These are phyloP conservation scores for Xanthoceras sorbifolium DNA, from an alignment of 345 rosid genomes.

Conservation along the genomic window DNA sequence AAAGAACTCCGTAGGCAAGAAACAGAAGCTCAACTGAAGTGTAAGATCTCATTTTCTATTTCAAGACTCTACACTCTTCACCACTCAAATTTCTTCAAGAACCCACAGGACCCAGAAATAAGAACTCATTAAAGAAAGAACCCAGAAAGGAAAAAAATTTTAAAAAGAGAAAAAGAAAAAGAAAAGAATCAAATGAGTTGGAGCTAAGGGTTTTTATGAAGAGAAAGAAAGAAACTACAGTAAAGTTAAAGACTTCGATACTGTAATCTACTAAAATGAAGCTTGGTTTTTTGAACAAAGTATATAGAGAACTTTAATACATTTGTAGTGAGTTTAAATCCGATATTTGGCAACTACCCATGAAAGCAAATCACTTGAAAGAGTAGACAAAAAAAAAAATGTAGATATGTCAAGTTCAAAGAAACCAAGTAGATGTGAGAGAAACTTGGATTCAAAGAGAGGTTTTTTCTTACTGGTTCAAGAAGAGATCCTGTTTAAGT, in stretches of 20 bases:
- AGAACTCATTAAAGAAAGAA: constrained; percentile 32
- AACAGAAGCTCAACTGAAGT: constrained; percentile 41
- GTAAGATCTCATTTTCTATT: constrained; percentile 43
- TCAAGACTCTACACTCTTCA: constrained; percentile 28
- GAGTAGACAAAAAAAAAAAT: constrained; percentile 18
- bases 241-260: constrained; percentile 21
- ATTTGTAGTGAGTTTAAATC: constrained; percentile 32
- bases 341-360: constrained; percentile 58
- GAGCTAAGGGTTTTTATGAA: constrained; percentile 18
- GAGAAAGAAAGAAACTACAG: constrained; percentile 10
- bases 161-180: not conserved
- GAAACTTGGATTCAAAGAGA: constrained; percentile 84
- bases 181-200: constrained; percentile 26
- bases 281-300: constrained; percentile 6
- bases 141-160: not conserved
- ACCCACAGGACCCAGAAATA: constrained; percentile 20
- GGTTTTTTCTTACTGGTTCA: constrained; percentile 29
- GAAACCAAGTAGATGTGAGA: constrained; percentile 24
- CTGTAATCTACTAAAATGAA: constrained; percentile 22
- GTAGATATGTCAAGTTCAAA: constrained; percentile 13
- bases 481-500: constrained; percentile 2
- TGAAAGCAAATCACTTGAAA: constrained; percentile 41
- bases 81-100: constrained; percentile 24
- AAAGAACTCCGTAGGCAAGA: constrained; percentile 46
- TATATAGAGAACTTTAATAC: constrained; percentile 26